A percentile compares a stretch with the other conserved stretches of the same genome.
phyloP scores from a whole-genome alignment of 225 moss, liverwort and hornwort species.

The Pleurozium schreberi region DNA sequence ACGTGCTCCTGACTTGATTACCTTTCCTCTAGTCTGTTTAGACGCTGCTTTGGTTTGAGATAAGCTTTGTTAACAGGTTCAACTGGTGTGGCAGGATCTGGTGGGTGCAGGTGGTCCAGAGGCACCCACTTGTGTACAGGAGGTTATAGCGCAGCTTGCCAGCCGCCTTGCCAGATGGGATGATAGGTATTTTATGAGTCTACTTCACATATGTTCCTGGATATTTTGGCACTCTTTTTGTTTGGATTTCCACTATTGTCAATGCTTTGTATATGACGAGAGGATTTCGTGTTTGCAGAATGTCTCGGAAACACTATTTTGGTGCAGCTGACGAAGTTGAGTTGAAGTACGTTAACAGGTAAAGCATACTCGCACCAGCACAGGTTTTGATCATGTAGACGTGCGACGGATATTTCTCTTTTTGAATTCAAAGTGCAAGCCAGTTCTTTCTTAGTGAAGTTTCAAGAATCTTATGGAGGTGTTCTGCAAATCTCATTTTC shows the following conservation, averaged over 20 bases:
- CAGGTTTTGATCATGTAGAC: neutral
- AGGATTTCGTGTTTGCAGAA: slow-evolving; percentile 15
- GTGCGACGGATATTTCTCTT: neutral
- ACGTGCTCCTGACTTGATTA: neutral
- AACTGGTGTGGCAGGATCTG: slow-evolving; percentile 47
- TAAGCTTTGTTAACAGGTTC: neutral
- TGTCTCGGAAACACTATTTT: slow-evolving; percentile 77
- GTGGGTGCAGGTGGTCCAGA: slow-evolving; percentile 72
- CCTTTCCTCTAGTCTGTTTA: neutral
- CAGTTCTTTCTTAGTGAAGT: neutral
- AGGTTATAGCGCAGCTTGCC: slow-evolving; percentile 66
- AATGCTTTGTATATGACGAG: neutral
- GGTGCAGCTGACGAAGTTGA: slow-evolving; percentile 95
- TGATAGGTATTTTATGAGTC: slow-evolving; percentile 48
- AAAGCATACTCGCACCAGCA: neutral
- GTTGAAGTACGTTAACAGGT: slow-evolving; percentile 92
- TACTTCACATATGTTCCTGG: neutral
- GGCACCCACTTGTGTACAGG: slow-evolving; percentile 66
- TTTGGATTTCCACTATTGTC: neutral
- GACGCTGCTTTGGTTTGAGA: neutral
- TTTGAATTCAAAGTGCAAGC: neutral
- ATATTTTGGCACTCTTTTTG: neutral
- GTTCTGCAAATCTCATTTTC: slow-evolving; percentile 1
- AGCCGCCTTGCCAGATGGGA: slow-evolving; percentile 91
- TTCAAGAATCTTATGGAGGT: neutral